Evolutionary conservation across 805 yeast species (phyloP).

Genomic region (Cyberlindnera bimundalis): DNA sequence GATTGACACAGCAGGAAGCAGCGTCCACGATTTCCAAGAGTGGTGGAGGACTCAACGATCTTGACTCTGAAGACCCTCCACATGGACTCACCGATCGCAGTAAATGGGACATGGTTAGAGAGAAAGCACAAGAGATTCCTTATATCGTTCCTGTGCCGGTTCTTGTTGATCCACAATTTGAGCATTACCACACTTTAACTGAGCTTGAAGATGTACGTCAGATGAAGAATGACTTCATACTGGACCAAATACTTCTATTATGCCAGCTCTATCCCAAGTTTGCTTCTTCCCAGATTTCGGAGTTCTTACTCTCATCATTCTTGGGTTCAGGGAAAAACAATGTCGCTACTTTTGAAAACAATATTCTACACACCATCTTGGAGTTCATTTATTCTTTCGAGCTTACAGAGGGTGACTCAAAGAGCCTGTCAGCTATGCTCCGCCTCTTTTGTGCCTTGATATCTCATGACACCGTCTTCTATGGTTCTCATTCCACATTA

Average conservation of each 20-base stretch:
- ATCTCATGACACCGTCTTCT: constrained; percentile 36
- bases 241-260: constrained; percentile 41
- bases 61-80: constrained; percentile 23
- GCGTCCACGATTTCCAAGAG: constrained; percentile 28
- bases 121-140: constrained; percentile 20
- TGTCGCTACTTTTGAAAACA: constrained; percentile 33
- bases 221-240: constrained; percentile 30
- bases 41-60: constrained; percentile 31
- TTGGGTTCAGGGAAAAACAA: constrained; percentile 32
- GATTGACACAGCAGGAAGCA: constrained; percentile 32
- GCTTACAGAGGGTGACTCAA: constrained; percentile 26
- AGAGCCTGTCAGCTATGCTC: constrained; percentile 37
- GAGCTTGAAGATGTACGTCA: constrained; percentile 40
- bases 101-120: constrained; percentile 30
- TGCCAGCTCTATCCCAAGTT: constrained; percentile 41
- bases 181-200: constrained; percentile 34
- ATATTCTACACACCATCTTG: constrained; percentile 36
- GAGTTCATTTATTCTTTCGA: constrained; percentile 35
- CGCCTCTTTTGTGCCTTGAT: constrained; percentile 42
- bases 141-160: constrained; percentile 26
- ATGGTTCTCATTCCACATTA: constrained; percentile 31
- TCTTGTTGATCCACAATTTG: constrained; percentile 38
- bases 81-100: constrained; percentile 23
- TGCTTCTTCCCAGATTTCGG: constrained; percentile 35
- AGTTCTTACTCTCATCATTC: constrained; percentile 36